Conservation (phyloP, 139 green algal genomes). For the Chlamydomonas incerta region DNA sequence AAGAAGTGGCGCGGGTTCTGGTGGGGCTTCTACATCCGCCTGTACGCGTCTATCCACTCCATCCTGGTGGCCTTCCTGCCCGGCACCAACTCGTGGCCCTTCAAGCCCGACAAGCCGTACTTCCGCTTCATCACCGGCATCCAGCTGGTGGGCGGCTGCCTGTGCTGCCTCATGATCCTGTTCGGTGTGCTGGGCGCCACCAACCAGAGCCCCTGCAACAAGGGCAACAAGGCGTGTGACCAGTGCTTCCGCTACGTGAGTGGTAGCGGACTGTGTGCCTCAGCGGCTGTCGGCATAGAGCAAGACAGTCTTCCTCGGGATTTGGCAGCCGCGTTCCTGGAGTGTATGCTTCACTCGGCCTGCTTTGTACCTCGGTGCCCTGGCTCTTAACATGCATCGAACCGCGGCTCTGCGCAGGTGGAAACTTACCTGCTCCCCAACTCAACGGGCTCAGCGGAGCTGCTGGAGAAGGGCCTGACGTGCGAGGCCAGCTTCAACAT, state of each 20-base stretch:
- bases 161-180: background rate
- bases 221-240: background rate
- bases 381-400: no score
- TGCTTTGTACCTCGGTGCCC: no score
- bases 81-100: background rate
- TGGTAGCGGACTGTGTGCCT: no score
- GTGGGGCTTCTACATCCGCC: background rate
- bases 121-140: background rate
- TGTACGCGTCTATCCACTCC: background rate
- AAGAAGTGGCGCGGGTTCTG: background rate
- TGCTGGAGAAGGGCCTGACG: background rate
- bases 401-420: no score
- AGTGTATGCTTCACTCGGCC: no score
- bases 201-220: background rate
- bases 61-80: background rate
- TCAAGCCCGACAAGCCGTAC: slow-evolving; percentile 14
- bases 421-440: background rate
- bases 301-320: no score
- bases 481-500: no score
- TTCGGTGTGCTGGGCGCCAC: background rate
- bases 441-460: background rate
- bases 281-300: no score
- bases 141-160: background rate
- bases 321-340: no score
- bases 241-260: background rate